These are phyloP conservation scores for Amauroascus niger DNA, from an alignment of 2,329 filamentous ascomycete genomes.

Conservation along the genomic window DNA sequence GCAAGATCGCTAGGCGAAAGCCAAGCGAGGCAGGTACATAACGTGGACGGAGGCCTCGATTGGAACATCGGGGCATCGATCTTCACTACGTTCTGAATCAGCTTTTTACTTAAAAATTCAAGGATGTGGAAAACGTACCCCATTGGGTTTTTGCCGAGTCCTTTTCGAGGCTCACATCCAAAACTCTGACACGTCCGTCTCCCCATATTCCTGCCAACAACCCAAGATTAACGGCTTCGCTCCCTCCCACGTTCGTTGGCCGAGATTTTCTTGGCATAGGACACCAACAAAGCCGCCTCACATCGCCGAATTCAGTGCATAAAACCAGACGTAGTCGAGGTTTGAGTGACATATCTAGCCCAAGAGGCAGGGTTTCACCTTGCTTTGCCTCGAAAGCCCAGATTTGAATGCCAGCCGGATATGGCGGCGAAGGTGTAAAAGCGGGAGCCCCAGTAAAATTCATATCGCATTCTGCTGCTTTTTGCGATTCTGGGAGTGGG, in stretches of 20 bases:
- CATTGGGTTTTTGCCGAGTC: conserved; percentile 25
- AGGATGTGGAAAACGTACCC: conserved; percentile 10
- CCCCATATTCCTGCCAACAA: conserved; percentile 49
- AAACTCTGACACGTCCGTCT: conserved; percentile 48
- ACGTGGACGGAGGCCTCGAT: conserved; percentile 40
- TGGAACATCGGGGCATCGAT: conserved; percentile 43
- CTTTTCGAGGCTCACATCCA: conserved; percentile 40
- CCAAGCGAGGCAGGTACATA: conserved; percentile 51
- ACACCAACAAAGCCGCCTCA: conserved; percentile 50
- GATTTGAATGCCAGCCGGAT: conserved; percentile 47
- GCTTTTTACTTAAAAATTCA: not conserved
- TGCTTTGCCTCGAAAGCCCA: conserved; percentile 45
- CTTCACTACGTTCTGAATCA: conserved; percentile 27
- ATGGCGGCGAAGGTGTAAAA: conserved; percentile 42
- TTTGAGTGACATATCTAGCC: conserved; percentile 35
- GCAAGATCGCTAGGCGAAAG: conserved; percentile 47
- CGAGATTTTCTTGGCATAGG: conserved; percentile 34
- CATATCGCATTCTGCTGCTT: conserved; percentile 23
- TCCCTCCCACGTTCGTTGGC: conserved; percentile 20
- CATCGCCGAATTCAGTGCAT: conserved; percentile 49
- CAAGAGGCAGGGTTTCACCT: conserved; percentile 25
- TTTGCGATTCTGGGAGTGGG: conserved; percentile 32
- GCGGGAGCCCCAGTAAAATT: conserved; percentile 36
- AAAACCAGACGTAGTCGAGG: conserved; percentile 44
- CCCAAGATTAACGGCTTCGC: conserved; percentile 34